Evolutionary conservation across 2,329 filamentous ascomycete genomes (phyloP), one percentile per base, ranked within the genome.

Genomic region (Pezicula neosporulosa): DNA sequence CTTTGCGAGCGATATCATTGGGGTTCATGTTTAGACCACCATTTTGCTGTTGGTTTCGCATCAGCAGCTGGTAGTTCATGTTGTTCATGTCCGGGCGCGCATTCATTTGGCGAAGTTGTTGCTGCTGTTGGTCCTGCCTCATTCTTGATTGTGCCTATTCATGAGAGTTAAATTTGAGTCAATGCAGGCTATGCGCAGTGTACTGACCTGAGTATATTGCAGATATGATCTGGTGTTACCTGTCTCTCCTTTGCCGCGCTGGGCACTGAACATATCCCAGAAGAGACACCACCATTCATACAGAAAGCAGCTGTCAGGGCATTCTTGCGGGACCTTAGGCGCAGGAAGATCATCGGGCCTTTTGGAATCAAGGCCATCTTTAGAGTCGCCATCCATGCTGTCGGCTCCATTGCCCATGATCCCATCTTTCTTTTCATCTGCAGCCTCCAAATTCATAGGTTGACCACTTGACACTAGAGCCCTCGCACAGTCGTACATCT

Each of bases 271-370:
- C 61, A 97, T 90, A 64, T 99, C 94, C 91, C 91, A 97, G 70
- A 99, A 99, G 48, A 97, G 81, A 65, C 86, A 90, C 76, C 95
- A 99, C 94, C 94, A 99, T 65, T 97, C 94, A 61, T 90, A 87
- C n/a, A 99, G 77, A 65, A 99, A 97, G 24, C 89, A 90, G 56
- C 82, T 88, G 63, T 87, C 87, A 49, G 80, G 80, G 54, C 77
- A 77, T 45, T 81, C 80, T 66, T 77, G 79, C 12, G 85, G 83
- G 6, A 90, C 75, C 56, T 83, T 84, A 12, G 90, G 86, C 6
- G 82, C 78, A 4, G 93, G 93, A 37, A 97, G 78, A 64, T 96
- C 91, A 51, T 86, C 82, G 1, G 89, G 89, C 41, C 87, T 79
- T 67, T 93, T 92, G 47, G 77, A 69, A 59, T 89, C 85, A 54